phyloP scores from a whole-genome alignment of 768 basidiomycete genomes.

The Auricularia heimuer region DNA sequence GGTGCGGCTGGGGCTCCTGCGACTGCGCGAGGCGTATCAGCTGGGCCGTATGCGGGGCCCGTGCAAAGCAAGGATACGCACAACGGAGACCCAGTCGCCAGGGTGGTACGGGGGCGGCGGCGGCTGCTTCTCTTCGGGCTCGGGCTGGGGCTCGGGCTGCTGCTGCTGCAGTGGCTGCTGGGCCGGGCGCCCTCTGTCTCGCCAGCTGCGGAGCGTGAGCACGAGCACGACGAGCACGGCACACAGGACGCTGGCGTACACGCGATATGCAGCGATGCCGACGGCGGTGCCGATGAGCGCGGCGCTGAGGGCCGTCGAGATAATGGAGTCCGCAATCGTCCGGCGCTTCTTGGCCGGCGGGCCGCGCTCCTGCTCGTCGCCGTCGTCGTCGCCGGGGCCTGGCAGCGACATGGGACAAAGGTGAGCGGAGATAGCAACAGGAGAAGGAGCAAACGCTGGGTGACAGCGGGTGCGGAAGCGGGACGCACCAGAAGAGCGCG shows the following conservation, averaged over 20 bases:
- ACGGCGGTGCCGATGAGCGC: constrained; percentile 82
- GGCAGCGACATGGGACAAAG: constrained; percentile 16
- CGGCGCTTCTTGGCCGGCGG: constrained; percentile 71
- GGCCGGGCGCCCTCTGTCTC: constrained; percentile 57
- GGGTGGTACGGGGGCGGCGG: constrained; percentile 10
- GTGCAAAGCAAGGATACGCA: not conserved
- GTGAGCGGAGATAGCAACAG: constrained; percentile 13
- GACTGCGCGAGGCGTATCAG: constrained; percentile 9
- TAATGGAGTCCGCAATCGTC: constrained; percentile 71
- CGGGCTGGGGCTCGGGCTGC: constrained; percentile 36
- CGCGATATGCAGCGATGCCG: constrained; percentile 74
- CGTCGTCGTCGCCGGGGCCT: constrained; percentile 35
- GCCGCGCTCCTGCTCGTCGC: not conserved
- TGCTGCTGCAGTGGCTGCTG: constrained; percentile 25
- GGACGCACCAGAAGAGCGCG: constrained; percentile 26
- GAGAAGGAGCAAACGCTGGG: constrained; percentile 8
- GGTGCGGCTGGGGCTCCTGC: constrained; percentile 19
- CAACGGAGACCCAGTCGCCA: constrained; percentile 39
- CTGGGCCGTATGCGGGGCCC: not conserved
- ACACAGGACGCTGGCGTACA: constrained; percentile 40
- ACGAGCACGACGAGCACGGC: not conserved
- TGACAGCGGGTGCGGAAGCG: constrained; percentile 31
- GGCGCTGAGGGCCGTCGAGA: constrained; percentile 75
- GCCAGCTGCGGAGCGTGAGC: constrained; percentile 45
- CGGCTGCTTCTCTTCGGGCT: constrained; percentile 11